phyloP scores from a whole-genome alignment of 108 stramenopile species.

The Epithemia pelagica region DNA sequence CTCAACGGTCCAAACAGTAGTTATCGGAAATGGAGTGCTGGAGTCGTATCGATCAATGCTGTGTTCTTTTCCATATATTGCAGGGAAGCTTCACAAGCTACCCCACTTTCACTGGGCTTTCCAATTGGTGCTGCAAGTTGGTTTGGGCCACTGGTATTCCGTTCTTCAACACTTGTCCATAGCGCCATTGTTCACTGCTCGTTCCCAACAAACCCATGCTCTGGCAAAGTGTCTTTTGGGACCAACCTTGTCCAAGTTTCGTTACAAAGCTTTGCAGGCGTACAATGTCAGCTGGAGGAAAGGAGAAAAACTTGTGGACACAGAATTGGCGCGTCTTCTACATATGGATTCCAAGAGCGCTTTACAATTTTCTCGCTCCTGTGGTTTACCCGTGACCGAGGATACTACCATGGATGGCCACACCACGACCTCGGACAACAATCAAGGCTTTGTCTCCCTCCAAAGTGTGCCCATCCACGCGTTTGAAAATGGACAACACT shows the following conservation, averaged over 20 bases:
- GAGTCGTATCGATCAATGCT: neutral
- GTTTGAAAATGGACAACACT: neutral
- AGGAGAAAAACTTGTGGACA: neutral
- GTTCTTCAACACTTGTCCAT: neutral
- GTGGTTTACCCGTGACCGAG: neutral
- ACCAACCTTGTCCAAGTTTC: conserved; percentile 13
- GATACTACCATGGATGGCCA: too few species aligned
- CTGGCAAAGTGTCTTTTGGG: conserved; percentile 25
- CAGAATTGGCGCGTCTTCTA: neutral
- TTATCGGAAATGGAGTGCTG: neutral
- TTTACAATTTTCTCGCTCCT: neutral
- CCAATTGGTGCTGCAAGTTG: neutral
- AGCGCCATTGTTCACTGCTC: neutral
- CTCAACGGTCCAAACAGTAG: neutral
- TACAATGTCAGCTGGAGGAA: conserved; percentile 21
- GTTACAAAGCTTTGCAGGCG: conserved; percentile 27
- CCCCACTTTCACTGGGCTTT: conserved; percentile 12
- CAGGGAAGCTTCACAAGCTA: too few species aligned
- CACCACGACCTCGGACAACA: neutral
- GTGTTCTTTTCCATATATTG: neutral
- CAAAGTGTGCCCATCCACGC: neutral
- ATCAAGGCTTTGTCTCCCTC: neutral
- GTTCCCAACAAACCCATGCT: neutral
- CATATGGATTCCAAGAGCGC: neutral
- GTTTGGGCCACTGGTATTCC: neutral